These are phyloP conservation scores for Eucalyptus regnans DNA, from an alignment of 345 rosid genomes.

Conservation along the genomic window DNA sequence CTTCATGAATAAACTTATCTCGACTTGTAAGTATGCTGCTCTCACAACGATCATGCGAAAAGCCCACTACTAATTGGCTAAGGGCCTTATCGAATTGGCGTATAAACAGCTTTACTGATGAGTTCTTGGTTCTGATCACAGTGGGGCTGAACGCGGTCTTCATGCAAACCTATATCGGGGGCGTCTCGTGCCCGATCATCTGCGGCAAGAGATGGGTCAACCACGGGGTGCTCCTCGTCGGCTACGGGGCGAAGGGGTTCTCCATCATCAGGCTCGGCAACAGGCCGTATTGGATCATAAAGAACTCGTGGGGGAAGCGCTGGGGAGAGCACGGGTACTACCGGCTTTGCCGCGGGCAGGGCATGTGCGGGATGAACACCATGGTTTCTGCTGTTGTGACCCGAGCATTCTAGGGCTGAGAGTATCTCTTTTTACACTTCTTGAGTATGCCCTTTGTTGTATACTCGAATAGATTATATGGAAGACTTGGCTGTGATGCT, in stretches of 20 bases:
- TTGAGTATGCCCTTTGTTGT: background rate
- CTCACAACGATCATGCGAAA: background rate
- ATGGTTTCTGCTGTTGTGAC: constrained; percentile 86
- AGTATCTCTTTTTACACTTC: background rate
- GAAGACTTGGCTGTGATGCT: too few species aligned
- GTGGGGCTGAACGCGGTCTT: constrained; percentile 73
- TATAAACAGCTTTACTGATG: background rate
- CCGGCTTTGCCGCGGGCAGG: constrained; percentile 63
- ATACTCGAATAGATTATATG: background rate
- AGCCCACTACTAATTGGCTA: background rate
- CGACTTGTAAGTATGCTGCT: background rate
- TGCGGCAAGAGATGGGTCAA: constrained; percentile 60
- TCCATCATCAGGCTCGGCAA: constrained; percentile 57
- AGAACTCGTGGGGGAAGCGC: constrained; percentile 79
- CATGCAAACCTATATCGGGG: constrained; percentile 90
- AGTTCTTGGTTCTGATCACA: background rate
- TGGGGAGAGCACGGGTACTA: constrained; percentile 89
- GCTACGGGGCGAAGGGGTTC: constrained; percentile 70
- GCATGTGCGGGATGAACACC: constrained; percentile 69
- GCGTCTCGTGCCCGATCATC: constrained; percentile 82
- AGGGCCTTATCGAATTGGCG: background rate
- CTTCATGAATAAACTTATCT: background rate
- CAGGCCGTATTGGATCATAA: constrained; percentile 77
- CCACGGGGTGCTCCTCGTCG: constrained; percentile 75
- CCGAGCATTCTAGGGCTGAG: constrained; percentile 1